Evolutionary conservation across 2,329 filamentous ascomycete species (phyloP), one percentile per base, ranked within the genome.

Genomic region (Alternaria alternata): DNA sequence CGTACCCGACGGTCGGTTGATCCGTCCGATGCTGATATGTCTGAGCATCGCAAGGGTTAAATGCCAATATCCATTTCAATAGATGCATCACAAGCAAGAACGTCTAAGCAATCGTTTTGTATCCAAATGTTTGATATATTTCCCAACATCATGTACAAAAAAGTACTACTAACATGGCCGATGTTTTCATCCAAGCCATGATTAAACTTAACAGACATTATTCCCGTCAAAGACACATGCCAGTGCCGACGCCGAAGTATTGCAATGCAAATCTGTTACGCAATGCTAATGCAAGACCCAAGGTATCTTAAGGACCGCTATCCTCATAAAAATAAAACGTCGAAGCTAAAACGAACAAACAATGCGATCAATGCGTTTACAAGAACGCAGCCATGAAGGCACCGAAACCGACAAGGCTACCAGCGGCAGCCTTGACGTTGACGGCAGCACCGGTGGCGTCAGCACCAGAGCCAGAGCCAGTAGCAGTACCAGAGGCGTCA

Each of bases 311-410:
- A 74, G 67, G 70, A 72, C 68, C 30, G 66, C 69, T 66, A 65
- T 56, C 46, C 54, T 54, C 39, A 49, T 39, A 57, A 51, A 46
- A 51, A 55, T 26, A 26, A 49, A 51, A 30, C 32, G 16, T 41
- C 36, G 47, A 53, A 46, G 56, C 30, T 38, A 20, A 52, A 52
- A 24, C 6, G 28, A 51, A 22, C 38, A 20, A 49, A 28, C 18
- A 43, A 51, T 22, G 3, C 14, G 12, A 7, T n/a, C 16, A 5
- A 18, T 4, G 42, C 62, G 69, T 62, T 72, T 77, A 78, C 72
- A 78, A 74, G 70, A 78, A 75, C 41, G 72, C 73, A 59, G 75
- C 76, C 34, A 78, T 60, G 64, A 78, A 67, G 18, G 75, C 75
- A 72, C 74, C 76, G 48, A 75, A 70, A 57, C 76, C 76, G 41